phyloP scores from a whole-genome alignment of 1,284 basidiomycete species.

The Boletus sp. region DNA sequence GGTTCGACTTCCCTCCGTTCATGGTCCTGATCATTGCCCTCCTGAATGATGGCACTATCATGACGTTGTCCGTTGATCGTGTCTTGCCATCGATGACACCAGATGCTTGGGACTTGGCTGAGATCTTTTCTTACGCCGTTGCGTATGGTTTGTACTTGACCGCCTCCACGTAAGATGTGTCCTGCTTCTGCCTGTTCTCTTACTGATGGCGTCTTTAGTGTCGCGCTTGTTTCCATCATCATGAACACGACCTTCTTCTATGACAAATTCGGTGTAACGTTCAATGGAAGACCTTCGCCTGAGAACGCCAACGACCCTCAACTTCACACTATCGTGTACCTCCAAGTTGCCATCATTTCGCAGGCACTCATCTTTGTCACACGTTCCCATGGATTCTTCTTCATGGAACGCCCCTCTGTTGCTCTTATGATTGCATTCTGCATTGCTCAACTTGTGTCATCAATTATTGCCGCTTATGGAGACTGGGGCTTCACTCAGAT shows the following conservation, averaged over 20 bases:
- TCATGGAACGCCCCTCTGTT: constrained; percentile 93
- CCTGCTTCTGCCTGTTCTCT: not conserved
- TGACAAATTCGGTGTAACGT: constrained; percentile 74
- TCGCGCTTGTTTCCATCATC: constrained; percentile 82
- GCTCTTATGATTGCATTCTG: constrained; percentile 90
- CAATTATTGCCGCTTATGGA: constrained; percentile 91
- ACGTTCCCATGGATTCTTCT: constrained; percentile 95
- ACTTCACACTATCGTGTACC: constrained; percentile 79
- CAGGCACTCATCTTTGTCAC: constrained; percentile 97
- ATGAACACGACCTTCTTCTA: constrained; percentile 89
- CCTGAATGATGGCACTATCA: constrained; percentile 97
- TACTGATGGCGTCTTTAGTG: constrained; percentile 39
- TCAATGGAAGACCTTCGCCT: constrained; percentile 41
- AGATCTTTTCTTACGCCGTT: constrained; percentile 94
- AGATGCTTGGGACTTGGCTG: constrained; percentile 93
- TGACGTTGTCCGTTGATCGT: constrained; percentile 97
- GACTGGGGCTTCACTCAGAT: constrained; percentile 91
- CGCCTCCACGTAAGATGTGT: constrained; percentile 70
- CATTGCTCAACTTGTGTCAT: constrained; percentile 89
- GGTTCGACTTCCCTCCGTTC: constrained; percentile 98
- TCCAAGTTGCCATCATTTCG: constrained; percentile 96
- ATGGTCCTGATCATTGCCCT: constrained; percentile 98
- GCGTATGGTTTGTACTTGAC: constrained; percentile 95
- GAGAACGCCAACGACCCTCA: constrained; percentile 69
- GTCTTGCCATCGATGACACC: constrained; percentile 89